Evolutionary conservation across 768 basidiomycete genomes (phyloP).

Genomic region (Hemileccinum rubropunctum): DNA sequence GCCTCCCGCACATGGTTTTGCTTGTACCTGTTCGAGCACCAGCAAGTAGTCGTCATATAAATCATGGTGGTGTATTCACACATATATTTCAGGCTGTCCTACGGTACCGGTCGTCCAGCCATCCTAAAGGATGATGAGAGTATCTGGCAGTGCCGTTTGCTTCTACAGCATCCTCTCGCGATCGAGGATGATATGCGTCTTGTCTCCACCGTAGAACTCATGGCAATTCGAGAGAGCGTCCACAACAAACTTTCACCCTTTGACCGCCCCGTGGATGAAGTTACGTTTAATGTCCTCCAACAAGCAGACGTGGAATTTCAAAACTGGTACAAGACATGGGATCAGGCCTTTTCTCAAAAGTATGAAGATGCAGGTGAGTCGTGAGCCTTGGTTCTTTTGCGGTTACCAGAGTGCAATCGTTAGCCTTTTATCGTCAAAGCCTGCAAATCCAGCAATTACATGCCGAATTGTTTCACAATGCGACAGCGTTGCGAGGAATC

Average conservation of each 20-base stretch:
- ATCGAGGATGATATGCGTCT: constrained; percentile 94
- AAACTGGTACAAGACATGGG: constrained; percentile 81
- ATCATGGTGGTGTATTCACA: not conserved
- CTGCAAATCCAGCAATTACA: constrained; percentile 85
- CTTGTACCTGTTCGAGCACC: constrained; percentile 90
- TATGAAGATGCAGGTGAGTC: constrained; percentile 75
- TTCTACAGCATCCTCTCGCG: constrained; percentile 83
- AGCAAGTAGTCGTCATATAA: constrained; percentile 49
- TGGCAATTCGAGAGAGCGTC: constrained; percentile 83
- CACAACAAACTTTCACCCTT: constrained; percentile 80
- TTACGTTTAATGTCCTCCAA: constrained; percentile 68
- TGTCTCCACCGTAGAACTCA: constrained; percentile 91
- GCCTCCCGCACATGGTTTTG: constrained; percentile 91
- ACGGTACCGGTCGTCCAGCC: constrained; percentile 91
- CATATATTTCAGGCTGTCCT: constrained; percentile 69
- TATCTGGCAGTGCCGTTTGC: constrained; percentile 73
- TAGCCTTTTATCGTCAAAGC: constrained; percentile 87
- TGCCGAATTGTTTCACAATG: constrained; percentile 82
- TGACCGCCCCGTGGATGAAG: constrained; percentile 71
- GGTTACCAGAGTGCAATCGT: constrained; percentile 1
- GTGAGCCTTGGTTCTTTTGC: constrained; percentile 1
- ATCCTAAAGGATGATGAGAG: constrained; percentile 92
- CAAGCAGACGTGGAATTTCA: constrained; percentile 76
- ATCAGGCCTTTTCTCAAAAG: constrained; percentile 74
- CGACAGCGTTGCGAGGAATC: constrained; percentile 79